Evolutionary conservation across 768 basidiomycete genomes (phyloP).

Genomic region (Kwoniella heveanensis): DNA sequence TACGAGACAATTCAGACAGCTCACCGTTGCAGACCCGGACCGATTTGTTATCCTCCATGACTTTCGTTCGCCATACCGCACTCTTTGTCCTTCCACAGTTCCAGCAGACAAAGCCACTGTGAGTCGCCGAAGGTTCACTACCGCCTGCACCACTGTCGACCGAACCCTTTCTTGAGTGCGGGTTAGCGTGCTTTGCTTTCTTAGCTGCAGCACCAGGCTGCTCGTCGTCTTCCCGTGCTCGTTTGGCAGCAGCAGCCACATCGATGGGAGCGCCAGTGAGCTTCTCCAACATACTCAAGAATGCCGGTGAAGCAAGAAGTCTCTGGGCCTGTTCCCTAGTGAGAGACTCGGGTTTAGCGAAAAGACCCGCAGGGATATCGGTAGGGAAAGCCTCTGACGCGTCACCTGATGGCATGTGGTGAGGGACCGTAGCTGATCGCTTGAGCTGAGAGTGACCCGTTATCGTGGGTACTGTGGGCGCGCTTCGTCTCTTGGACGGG

Average conservation of each 20-base stretch:
- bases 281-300: slow-evolving; percentile 42
- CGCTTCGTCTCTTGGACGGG: not conserved
- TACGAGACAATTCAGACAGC: slow-evolving; percentile 5
- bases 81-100: slow-evolving; percentile 53
- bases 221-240: slow-evolving; percentile 25
- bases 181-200: slow-evolving; percentile 14
- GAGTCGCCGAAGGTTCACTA: not conserved
- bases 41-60: slow-evolving; percentile 42
- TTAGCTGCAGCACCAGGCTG: slow-evolving; percentile 14
- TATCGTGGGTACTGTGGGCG: not conserved
- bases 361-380: slow-evolving; percentile 41
- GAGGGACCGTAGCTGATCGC: not conserved
- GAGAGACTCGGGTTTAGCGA: slow-evolving; percentile 35
- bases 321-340: slow-evolving; percentile 48
- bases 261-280: slow-evolving; percentile 30
- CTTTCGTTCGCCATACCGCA: slow-evolving; percentile 50
- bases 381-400: slow-evolving; percentile 27
- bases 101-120: slow-evolving; percentile 35
- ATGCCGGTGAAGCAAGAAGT: slow-evolving; percentile 40
- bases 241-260: slow-evolving; percentile 20
- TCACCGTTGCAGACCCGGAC: slow-evolving; percentile 54
- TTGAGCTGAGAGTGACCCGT: not conserved
- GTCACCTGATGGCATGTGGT: slow-evolving; percentile 1
- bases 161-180: slow-evolving; percentile 20
- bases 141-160: slow-evolving; percentile 9